Evolutionary conservation across 495 filamentous ascomycete genomes (phyloP).

Genomic region (Antarctomyces pellizariae): DNA sequence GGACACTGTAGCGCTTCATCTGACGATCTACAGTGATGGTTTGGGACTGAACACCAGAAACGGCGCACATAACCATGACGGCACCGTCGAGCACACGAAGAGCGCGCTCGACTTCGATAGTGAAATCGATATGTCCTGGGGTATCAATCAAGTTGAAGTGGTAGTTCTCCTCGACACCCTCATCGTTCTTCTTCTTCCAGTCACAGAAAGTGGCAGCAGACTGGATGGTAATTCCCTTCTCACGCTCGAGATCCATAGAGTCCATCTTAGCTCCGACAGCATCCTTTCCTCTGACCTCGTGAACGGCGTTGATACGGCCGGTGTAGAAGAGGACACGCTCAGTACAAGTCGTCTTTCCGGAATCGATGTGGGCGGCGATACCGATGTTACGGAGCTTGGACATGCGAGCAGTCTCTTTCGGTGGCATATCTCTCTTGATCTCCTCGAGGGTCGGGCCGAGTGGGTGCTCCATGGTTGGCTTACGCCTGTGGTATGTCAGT

Average conservation of each 20-base stretch:
- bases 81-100: slow-evolving; percentile 91
- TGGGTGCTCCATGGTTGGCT: no score
- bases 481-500: no score
- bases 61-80: slow-evolving; percentile 96
- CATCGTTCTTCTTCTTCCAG: slow-evolving; percentile 60
- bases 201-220: slow-evolving; percentile 96
- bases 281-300: slow-evolving; percentile 93
- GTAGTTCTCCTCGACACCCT: slow-evolving; percentile 68
- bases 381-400: slow-evolving; percentile 82
- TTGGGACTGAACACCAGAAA: slow-evolving; percentile 91
- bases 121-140: slow-evolving; percentile 97
- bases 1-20: slow-evolving; percentile 96
- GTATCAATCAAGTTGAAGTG: slow-evolving; percentile 99
- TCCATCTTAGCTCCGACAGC: slow-evolving; percentile 98
- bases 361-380: slow-evolving; percentile 98
- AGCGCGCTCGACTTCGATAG: slow-evolving; percentile 95
- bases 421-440: no score
- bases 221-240: slow-evolving; percentile 98
- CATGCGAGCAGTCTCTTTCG: slow-evolving; percentile 59
- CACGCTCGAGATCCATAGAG: slow-evolving; percentile 95
- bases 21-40: slow-evolving; percentile 97
- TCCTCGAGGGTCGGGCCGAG: no score
- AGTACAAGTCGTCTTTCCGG: slow-evolving; percentile 91
- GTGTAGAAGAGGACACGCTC: slow-evolving; percentile 98
- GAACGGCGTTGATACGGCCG: slow-evolving; percentile 85